Base-by-base conservation (phyloP, 1,139 yeast genomes). In the Geotrichum citri-aurantii region DNA sequence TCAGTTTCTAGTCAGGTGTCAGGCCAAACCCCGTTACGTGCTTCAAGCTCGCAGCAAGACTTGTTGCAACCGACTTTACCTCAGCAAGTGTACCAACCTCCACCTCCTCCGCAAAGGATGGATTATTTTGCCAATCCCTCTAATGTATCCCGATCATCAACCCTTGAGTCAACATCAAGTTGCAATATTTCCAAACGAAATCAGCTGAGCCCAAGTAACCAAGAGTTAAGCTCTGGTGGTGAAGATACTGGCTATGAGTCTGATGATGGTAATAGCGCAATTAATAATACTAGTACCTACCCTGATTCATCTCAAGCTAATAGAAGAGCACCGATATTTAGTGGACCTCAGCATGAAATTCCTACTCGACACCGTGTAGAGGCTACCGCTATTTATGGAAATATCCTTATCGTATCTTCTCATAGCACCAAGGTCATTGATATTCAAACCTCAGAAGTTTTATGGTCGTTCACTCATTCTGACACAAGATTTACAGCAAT, bases 271-370 rank as follows among this genome's bases (percentile, higher is more conserved):
- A 44, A 53, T 2, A 40, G 48, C 19, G 40, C 50, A 11, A 49
- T 57, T 24, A 50, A 37, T 12, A 64, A 61, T 23, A 48, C 47
- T 14, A 59, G 52, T 12, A 59, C 59, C n/a, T 70, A 65, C 49
- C 74, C 74, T 1, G 76, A 73, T 50, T 65, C 72, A 6, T 71
- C 75, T 11, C 72, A 69, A 48, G 69, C 72, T 8, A 73, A 72
- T 58, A 64, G 75, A 48, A 61, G 72, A 27, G 70, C 72, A 2
- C 76, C 76, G 1, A 60, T 67, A 1, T 66, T 64, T 57, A 68
- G 66, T 48, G 71, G 73, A 1, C 62, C 66, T n/a, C 55, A 67
- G 33, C 68, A 68, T 48, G 66, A 67, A 50, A 61, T 70, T 24
- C 55, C 67, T 2, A 58, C 66, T 14, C 68, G 69, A 47, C 65